Percentiles rank a stretch among this genome's conserved stretches.
These are phyloP conservation scores for Aspergillus bertholletiae DNA, from an alignment of 495 filamentous ascomycete species.

Conservation along the genomic window DNA sequence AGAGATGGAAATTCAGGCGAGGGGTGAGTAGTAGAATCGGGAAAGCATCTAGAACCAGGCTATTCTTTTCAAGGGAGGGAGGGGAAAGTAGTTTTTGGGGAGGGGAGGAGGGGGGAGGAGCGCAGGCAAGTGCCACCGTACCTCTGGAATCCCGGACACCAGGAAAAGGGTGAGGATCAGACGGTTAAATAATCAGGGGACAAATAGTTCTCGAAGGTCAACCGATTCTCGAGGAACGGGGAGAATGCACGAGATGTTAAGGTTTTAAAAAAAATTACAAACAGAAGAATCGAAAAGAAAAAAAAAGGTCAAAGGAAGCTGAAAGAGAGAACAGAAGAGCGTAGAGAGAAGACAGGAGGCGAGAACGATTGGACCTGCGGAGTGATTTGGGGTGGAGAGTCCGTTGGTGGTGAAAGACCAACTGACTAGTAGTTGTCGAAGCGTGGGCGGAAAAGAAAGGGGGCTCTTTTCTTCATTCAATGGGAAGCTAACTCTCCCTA, in stretches of 20 bases:
- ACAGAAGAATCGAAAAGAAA: slow-evolving; percentile 5
- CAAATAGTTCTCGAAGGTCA: slow-evolving; percentile 10
- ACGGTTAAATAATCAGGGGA: slow-evolving; percentile 15
- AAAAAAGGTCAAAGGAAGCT: slow-evolving; percentile 18
- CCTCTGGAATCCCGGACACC: slow-evolving; percentile 15
- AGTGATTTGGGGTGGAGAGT: slow-evolving; percentile 16
- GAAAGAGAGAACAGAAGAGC: slow-evolving; percentile 25
- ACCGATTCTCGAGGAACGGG: not conserved
- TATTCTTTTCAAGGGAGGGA: slow-evolving; percentile 8
- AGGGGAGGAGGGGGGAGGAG: slow-evolving; percentile 1
- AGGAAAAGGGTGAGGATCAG: slow-evolving; percentile 16
- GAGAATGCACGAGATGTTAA: slow-evolving; percentile 1
- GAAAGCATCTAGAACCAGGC: slow-evolving; percentile 8
- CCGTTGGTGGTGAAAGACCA: slow-evolving; percentile 8
- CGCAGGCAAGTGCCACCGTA: slow-evolving; percentile 10
- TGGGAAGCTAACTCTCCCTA: slow-evolving; percentile 8
- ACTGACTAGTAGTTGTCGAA: not conserved
- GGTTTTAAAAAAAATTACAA: slow-evolving; percentile 9
- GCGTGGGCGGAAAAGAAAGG: slow-evolving; percentile 30
- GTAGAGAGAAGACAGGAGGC: slow-evolving; percentile 19
- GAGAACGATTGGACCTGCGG: slow-evolving; percentile 24
- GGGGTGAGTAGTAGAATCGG: not conserved
- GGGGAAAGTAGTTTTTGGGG: not conserved
- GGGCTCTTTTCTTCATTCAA: slow-evolving; percentile 3
- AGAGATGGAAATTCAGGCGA: slow-evolving; percentile 12